Conservation (phyloP, 352 stramenopile species). For the Nothophytophthora sp. region DNA sequence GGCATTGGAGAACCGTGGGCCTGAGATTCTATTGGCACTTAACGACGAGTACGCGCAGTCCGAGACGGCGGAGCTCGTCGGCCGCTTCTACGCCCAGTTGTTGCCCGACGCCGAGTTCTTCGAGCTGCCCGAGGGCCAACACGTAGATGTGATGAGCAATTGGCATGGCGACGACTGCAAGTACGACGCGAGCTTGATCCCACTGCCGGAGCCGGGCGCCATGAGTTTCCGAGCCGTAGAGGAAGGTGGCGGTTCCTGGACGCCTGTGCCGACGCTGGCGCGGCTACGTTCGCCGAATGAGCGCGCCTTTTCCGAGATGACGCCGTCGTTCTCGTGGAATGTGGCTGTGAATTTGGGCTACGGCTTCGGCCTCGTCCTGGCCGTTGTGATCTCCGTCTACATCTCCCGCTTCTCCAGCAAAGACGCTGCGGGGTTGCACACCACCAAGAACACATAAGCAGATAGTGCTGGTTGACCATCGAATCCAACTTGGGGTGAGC, state of each 20-base stretch:
- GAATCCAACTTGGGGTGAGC: slow-evolving; percentile 12
- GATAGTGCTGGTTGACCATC: not conserved
- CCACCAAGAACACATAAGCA: slow-evolving; percentile 36
- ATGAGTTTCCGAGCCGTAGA: slow-evolving; percentile 25
- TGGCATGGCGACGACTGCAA: slow-evolving; percentile 67
- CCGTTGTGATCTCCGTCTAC: slow-evolving; percentile 50
- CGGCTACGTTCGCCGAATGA: slow-evolving; percentile 33
- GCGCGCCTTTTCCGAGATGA: slow-evolving; percentile 37
- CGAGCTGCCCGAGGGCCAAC: slow-evolving; percentile 58
- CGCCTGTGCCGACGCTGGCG: slow-evolving; percentile 15
- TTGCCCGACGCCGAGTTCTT: slow-evolving; percentile 54
- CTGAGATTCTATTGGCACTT: slow-evolving; percentile 70
- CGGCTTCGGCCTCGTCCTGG: slow-evolving; percentile 45
- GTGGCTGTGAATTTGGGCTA: slow-evolving; percentile 47
- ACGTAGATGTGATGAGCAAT: slow-evolving; percentile 63
- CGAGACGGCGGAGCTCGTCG: slow-evolving; percentile 54
- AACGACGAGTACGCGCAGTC: slow-evolving; percentile 76
- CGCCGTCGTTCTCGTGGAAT: slow-evolving; percentile 26
- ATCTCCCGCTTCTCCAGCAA: slow-evolving; percentile 64
- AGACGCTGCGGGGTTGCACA: slow-evolving; percentile 12
- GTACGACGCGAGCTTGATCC: slow-evolving; percentile 57
- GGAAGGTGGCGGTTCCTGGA: slow-evolving; percentile 13
- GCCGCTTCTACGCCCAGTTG: slow-evolving; percentile 60
- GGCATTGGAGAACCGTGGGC: slow-evolving; percentile 47
- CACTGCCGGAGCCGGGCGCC: slow-evolving; percentile 27